Base-by-base conservation (phyloP, 805 yeast genomes). In the Lachancea sp. region DNA sequence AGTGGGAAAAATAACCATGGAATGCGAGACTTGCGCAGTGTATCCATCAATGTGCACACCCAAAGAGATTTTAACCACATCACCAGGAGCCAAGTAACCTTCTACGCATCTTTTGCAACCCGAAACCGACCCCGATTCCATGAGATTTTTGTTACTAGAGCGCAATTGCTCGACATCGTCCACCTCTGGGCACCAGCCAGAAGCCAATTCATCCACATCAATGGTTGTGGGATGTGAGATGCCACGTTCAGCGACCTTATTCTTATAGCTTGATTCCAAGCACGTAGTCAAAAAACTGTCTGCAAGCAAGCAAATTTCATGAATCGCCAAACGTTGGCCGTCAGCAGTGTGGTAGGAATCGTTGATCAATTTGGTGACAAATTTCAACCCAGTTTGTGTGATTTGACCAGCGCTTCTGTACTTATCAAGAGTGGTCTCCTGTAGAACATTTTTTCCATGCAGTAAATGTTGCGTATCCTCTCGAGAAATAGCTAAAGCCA, bases 21-120 rank as follows among this genome's bases (percentile, higher is more conserved):
- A 89, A 63, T 92, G 98, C 21, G 95, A 78, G 8, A 77, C 78
- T 59, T 78, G 77, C 1, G 95, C 79, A 9, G 97, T 84, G 68
- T 89, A 92, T 41, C 98, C 98, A 63, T 92, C 98, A 51, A 92
- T 77, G 49, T 92, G 97, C 45, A 83, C 89, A 36, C 97, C 98
- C 21, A 90, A 70, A 9, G 83, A 69, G 43, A 92, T 74, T 46
- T 90, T 89, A 24, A 86, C 86, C 35, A 89, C 71, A 61, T 92
- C 97, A 37, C 97, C 97, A 18, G 78, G 77, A 40, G 60, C 60
- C 49, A 66, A 54, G 15, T 34, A 37, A 21, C 48, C 47, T n/a
- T 50, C 52, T 7, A 43, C 38, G 23, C 39, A 31, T 35, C 47
- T 38, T 25, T 33, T 34, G 28, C 38, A 30, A 18, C 53, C 53